Conservation (phyloP, 148 eudicot genomes). For the Talinum fruticosum region DNA sequence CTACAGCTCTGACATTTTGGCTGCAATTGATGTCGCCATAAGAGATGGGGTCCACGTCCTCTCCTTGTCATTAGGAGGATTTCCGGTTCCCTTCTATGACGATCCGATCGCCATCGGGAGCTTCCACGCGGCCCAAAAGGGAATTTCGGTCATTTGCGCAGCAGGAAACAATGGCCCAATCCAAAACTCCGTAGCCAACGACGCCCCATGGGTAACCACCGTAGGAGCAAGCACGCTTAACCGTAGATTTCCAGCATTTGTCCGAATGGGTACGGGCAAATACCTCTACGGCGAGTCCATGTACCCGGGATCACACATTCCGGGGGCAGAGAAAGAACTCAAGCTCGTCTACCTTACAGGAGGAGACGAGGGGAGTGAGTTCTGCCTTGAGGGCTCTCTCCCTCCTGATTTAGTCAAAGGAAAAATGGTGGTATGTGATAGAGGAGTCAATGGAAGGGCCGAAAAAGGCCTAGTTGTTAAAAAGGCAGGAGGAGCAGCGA, state of each 20-base stretch:
- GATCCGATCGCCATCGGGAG: conserved; percentile 89
- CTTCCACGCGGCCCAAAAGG: conserved; percentile 73
- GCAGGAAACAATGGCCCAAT: conserved; percentile 85
- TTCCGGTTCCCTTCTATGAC: conserved; percentile 80
- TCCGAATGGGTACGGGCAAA: conserved; percentile 58
- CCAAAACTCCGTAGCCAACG: conserved; percentile 64
- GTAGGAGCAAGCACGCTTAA: conserved; percentile 87
- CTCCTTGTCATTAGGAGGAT: conserved; percentile 82
- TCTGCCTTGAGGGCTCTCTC: conserved; percentile 77
- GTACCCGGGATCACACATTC: conserved; percentile 54
- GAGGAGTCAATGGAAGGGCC: conserved; percentile 80
- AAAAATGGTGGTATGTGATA: conserved; percentile 78
- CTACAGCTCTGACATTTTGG: conserved; percentile 88
- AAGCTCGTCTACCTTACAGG: conserved; percentile 62
- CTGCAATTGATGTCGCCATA: conserved; percentile 83
- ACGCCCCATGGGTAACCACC: conserved; percentile 86
- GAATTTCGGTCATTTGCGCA: conserved; percentile 75
- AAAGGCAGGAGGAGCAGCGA: conserved; percentile 86
- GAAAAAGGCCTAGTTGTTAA: conserved; percentile 84
- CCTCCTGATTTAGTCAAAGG: conserved; percentile 53
- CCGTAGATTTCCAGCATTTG: conserved; percentile 70
- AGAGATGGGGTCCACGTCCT: conserved; percentile 79
- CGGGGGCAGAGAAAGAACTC: conserved; percentile 38
- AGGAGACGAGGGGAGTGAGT: conserved; percentile 55
- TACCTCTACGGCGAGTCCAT: conserved; percentile 80